Percentiles rank a stretch among this genome's conserved stretches.
Conservation (phyloP, 169 alveolate species). For the Plasmodium ovale region DNA sequence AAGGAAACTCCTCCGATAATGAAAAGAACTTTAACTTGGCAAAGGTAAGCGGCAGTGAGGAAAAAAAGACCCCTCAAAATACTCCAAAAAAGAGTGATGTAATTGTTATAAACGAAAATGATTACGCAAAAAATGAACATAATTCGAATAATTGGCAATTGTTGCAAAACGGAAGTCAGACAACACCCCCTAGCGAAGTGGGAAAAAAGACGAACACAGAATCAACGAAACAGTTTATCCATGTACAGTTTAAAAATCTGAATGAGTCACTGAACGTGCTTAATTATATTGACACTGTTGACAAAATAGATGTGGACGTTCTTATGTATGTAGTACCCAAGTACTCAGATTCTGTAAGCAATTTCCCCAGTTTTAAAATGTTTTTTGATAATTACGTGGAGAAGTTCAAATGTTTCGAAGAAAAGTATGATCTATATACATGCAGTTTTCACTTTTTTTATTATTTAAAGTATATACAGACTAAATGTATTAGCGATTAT, state of each 20-base stretch:
- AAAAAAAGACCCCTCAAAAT: background rate
- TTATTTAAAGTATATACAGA: constrained; percentile 42
- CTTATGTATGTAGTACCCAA: constrained; percentile 57
- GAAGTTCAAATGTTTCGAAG: constrained; percentile 41
- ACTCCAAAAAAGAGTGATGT: background rate
- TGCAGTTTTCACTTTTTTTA: constrained; percentile 75
- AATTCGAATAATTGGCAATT: no score
- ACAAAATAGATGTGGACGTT: constrained; percentile 48
- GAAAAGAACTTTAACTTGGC: background rate
- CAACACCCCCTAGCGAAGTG: background rate
- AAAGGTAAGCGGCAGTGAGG: no score
- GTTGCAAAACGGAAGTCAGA: background rate
- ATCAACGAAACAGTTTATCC: background rate
- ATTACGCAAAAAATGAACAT: background rate
- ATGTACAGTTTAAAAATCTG: constrained; percentile 41
- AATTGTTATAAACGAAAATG: background rate
- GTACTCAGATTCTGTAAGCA: constrained; percentile 15
- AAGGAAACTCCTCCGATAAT: background rate
- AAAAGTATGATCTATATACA: constrained; percentile 66
- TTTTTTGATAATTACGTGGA: constrained; percentile 59
- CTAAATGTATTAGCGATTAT: background rate
- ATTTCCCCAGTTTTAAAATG: constrained; percentile 27
- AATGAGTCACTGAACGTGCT: constrained; percentile 54
- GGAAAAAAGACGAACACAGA: background rate
- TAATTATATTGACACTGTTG: constrained; percentile 32